A percentile compares a stretch with the other conserved stretches of the same genome.
Evolutionary conservation across 1,284 basidiomycete genomes (phyloP).

Genomic region (Cutaneotrichosporon dermatis): DNA sequence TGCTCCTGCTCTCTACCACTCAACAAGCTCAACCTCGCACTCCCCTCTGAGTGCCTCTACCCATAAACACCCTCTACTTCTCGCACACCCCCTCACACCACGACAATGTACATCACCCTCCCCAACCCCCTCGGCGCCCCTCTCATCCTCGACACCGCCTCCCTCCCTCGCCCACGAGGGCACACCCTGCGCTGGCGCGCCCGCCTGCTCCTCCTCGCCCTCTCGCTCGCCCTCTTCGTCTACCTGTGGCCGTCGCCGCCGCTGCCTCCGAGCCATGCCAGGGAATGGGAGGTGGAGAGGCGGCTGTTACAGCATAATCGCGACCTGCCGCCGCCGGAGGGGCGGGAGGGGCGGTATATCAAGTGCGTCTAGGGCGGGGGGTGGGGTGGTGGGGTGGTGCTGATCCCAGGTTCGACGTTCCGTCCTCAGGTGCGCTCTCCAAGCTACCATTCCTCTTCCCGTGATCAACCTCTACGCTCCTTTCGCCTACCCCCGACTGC

Average conservation of each 20-base stretch:
- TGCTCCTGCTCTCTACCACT: no score
- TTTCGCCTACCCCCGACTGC: no score
- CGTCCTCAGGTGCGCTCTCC: constrained; percentile 4
- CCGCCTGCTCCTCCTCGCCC: background rate
- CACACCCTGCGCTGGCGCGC: background rate
- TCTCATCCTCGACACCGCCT: constrained; percentile 16
- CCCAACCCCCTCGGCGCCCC: constrained; percentile 36
- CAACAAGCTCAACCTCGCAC: no score
- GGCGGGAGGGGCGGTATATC: constrained; percentile 34
- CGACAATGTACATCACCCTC: constrained; percentile 23
- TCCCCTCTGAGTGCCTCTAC: no score
- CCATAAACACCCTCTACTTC: no score
- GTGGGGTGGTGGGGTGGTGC: background rate
- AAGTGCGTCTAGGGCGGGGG: no score
- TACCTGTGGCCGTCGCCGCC: constrained; percentile 29
- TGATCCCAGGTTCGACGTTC: constrained; percentile 38
- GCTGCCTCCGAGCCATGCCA: constrained; percentile 38
- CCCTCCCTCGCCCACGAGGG: background rate
- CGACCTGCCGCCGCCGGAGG: constrained; percentile 24
- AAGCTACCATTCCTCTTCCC: background rate
- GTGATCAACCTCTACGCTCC: background rate
- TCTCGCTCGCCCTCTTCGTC: background rate
- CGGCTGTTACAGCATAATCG: constrained; percentile 22
- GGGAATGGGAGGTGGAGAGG: constrained; percentile 25
- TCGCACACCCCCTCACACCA: no score